Conservation (phyloP, 2,329 filamentous ascomycete species). For the Chaetomium sp. region DNA sequence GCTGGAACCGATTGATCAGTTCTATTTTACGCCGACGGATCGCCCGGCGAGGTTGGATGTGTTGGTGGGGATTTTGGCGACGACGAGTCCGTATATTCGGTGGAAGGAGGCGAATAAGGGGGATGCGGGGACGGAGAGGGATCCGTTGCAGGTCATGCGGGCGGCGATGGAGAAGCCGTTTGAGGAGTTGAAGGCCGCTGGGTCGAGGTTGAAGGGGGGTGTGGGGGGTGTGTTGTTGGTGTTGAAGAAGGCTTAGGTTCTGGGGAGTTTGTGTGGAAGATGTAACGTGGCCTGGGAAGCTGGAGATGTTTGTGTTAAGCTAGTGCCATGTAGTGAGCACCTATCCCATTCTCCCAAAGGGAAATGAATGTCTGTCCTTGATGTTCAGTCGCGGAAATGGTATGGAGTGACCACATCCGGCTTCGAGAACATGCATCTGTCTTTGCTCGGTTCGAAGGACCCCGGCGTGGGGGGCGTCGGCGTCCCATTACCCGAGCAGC, state of each 20-base stretch:
- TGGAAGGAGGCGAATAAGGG: background rate
- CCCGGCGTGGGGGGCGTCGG: too few species aligned
- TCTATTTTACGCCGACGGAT: background rate
- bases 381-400: too few species aligned
- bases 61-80: background rate
- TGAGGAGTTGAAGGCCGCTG: background rate
- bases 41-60: background rate
- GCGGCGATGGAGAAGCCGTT: background rate
- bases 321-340: too few species aligned
- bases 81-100: background rate
- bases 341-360: too few species aligned
- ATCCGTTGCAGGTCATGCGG: conserved; percentile 1
- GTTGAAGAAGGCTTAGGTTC: background rate
- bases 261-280: too few species aligned
- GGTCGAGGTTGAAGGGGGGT: background rate
- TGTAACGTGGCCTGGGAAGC: too few species aligned
- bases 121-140: background rate
- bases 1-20: background rate
- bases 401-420: too few species aligned
- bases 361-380: too few species aligned
- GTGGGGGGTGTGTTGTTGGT: background rate
- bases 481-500: too few species aligned
- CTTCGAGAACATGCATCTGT: too few species aligned
- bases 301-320: too few species aligned
- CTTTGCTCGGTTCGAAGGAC: too few species aligned